These are phyloP conservation scores for Heliocybe sulcata DNA, from an alignment of 1,284 basidiomycete species.

Conservation along the genomic window DNA sequence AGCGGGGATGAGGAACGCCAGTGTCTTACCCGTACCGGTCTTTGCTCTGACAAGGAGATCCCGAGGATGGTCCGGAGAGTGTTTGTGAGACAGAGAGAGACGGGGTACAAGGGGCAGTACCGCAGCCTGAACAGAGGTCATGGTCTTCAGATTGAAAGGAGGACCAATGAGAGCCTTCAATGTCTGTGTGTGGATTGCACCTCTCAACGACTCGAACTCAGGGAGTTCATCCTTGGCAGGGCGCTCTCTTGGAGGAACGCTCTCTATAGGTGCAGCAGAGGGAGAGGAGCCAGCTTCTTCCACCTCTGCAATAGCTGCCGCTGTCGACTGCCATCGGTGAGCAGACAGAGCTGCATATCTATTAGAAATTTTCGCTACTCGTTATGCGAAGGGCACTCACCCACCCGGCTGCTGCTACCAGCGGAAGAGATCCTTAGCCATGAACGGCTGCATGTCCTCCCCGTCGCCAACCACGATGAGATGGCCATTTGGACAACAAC, in stretches of 20 bases:
- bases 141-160: conserved; percentile 69
- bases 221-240: conserved; percentile 12
- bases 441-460: neutral
- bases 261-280: no score
- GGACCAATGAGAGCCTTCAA: conserved; percentile 57
- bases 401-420: neutral
- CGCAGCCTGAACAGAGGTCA: conserved; percentile 83
- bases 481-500: neutral
- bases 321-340: neutral
- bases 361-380: neutral
- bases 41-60: conserved; percentile 82
- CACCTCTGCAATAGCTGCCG: neutral
- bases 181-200: conserved; percentile 35
- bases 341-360: neutral
- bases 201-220: conserved; percentile 35
- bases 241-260: no score
- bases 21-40: conserved; percentile 91
- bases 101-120: conserved; percentile 67
- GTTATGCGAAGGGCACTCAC: neutral
- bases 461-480: neutral
- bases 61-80: conserved; percentile 28
- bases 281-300: no score
- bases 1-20: conserved; percentile 87
- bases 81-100: conserved; percentile 41
- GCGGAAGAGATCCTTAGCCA: neutral